These are phyloP conservation scores for Zoysia pacifica DNA, from an alignment of 176 grass and related monocot genomes.

Conservation along the genomic window DNA sequence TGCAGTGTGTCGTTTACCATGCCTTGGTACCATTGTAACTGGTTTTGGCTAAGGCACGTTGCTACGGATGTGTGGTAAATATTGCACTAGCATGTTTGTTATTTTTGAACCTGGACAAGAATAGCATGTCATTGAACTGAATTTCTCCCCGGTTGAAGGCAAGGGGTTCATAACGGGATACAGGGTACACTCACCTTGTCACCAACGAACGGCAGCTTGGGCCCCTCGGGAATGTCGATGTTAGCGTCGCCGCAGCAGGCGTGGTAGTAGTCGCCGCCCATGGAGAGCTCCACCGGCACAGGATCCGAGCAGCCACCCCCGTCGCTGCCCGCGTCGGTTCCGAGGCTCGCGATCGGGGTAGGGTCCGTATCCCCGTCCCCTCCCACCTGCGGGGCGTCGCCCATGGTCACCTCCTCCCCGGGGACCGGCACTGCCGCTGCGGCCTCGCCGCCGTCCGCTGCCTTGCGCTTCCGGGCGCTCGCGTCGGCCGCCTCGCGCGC, in stretches of 20 bases:
- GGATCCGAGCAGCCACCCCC: no score
- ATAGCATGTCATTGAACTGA: background rate
- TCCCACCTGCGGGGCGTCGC: constrained; percentile 23
- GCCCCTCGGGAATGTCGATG: constrained; percentile 59
- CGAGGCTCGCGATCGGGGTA: no score
- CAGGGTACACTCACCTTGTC: constrained; percentile 53
- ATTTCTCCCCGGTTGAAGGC: background rate
- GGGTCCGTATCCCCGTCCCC: background rate
- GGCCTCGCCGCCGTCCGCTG: constrained; percentile 44
- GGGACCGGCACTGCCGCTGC: background rate
- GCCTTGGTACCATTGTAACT: no score
- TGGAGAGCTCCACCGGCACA: constrained; percentile 13
- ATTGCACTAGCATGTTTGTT: background rate
- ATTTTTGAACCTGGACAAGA: background rate
- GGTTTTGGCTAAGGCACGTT: no score
- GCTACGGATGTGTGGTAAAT: background rate
- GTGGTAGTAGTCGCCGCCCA: constrained; percentile 65
- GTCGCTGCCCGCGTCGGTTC: background rate
- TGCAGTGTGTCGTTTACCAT: no score
- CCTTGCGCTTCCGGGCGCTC: constrained; percentile 84
- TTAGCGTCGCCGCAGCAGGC: constrained; percentile 52
- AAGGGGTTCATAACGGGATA: background rate
- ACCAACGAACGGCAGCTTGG: constrained; percentile 70
- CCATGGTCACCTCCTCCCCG: constrained; percentile 40
- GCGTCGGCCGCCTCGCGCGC: constrained; percentile 85